These are phyloP conservation scores for Rubia tinctorum DNA, from an alignment of 305 asterid species.

Conservation along the genomic window DNA sequence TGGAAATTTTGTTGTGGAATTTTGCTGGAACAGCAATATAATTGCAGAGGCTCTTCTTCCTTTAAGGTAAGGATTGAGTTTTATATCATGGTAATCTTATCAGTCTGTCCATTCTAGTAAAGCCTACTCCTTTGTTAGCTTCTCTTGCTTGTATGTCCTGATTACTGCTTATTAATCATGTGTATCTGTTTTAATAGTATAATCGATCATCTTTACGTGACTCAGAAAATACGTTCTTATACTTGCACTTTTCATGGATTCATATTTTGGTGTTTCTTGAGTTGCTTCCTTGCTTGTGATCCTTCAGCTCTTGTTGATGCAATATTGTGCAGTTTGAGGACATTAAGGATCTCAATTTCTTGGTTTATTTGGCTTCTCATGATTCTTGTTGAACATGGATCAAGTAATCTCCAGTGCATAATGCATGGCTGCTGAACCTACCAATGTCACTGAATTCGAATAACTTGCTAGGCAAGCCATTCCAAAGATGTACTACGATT, in stretches of 20 bases:
- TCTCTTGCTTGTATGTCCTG: background rate
- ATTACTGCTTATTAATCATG: background rate
- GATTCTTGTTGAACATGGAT: too few relatives aligned
- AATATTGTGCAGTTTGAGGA: background rate
- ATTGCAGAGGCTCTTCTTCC: background rate
- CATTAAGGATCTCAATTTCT: background rate
- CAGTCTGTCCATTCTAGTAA: background rate
- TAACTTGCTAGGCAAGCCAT: constrained; percentile 58
- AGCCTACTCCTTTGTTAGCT: background rate
- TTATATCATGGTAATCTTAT: background rate
- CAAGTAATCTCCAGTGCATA: constrained; percentile 11
- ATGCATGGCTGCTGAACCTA: constrained; percentile 44
- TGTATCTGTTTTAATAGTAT: background rate
- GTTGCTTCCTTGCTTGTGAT: too few relatives aligned
- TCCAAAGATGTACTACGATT: constrained; percentile 69
- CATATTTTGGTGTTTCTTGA: too few relatives aligned
- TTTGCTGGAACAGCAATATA: background rate
- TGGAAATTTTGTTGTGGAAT: background rate
- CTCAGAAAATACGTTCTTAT: background rate
- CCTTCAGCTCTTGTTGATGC: background rate
- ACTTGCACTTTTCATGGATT: too few relatives aligned
- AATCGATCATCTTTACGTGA: background rate
- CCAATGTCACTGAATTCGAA: constrained; percentile 48
- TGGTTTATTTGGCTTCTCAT: background rate
- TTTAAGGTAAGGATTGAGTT: background rate